Conservation (phyloP, 1,139 yeast species). For the Groenewaldozyma auringiensis region DNA sequence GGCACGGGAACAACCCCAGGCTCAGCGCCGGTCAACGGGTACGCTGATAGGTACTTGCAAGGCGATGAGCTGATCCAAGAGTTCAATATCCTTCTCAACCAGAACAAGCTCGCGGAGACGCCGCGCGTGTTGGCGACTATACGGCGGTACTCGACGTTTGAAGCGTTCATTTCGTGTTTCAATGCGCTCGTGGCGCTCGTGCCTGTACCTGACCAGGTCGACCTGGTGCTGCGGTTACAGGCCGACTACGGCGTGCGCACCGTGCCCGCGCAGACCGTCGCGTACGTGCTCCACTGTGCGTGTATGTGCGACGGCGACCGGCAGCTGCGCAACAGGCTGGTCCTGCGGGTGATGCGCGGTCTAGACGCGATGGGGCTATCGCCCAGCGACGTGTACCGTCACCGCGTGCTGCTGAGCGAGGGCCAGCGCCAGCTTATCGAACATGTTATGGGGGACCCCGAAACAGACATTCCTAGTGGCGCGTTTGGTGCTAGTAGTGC, state of each 20-base stretch:
- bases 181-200: not conserved
- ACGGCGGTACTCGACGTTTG: not conserved
- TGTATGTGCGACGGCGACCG: slow-evolving; percentile 8
- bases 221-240: not conserved
- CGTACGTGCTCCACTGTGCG: slow-evolving; percentile 16
- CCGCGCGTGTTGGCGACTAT: not conserved
- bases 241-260: not conserved
- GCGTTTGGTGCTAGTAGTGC: slow-evolving; percentile 1
- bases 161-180: not conserved
- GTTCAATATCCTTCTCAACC: not conserved
- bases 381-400: not conserved
- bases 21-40: too few relatives aligned
- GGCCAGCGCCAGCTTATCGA: slow-evolving; percentile 10
- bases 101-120: not conserved
- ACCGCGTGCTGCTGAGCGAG: slow-evolving; percentile 6
- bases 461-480: slow-evolving; percentile 5
- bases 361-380: not conserved
- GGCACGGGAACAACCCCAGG: too few relatives aligned
- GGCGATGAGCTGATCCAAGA: not conserved
- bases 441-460: slow-evolving; percentile 8
- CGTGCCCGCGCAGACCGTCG: slow-evolving; percentile 9
- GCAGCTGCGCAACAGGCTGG: not conserved
- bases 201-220: slow-evolving; percentile 1
- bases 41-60: not conserved
- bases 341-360: not conserved